Conservation (phyloP, 2,329 filamentous ascomycete species). For the Verticillium isaacii region DNA sequence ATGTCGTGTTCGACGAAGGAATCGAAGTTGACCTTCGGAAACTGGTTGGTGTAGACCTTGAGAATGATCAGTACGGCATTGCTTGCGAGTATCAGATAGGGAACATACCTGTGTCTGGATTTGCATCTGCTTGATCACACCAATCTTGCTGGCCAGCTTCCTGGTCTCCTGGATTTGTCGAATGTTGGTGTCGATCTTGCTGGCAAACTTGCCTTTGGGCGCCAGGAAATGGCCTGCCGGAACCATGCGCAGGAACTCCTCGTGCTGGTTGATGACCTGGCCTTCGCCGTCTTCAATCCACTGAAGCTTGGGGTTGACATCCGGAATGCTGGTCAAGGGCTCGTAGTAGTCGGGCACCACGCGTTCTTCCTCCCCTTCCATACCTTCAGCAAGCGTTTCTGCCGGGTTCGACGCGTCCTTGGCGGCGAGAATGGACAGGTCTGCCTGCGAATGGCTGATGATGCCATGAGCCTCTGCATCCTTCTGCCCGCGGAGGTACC, state of each 20-base stretch:
- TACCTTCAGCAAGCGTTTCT: conserved; percentile 89
- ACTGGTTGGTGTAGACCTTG: conserved; percentile 95
- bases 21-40: conserved; percentile 90
- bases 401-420: conserved; percentile 45
- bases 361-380: conserved; percentile 80
- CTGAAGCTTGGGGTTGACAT: conserved; percentile 69
- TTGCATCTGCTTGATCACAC: conserved; percentile 99
- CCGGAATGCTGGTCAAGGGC: conserved; percentile 76
- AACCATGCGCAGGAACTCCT: conserved; percentile 76
- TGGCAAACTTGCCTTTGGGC: conserved; percentile 67
- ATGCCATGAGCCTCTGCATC: conserved; percentile 53
- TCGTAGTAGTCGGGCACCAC: conserved; percentile 95
- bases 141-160: conserved; percentile 93
- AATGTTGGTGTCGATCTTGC: conserved; percentile 86
- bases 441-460: conserved; percentile 26
- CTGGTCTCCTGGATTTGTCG: conserved; percentile 94
- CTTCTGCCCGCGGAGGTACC: conserved; percentile 76
- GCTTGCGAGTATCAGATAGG: not conserved
- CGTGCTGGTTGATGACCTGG: conserved; percentile 80
- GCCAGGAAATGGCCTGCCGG: conserved; percentile 71
- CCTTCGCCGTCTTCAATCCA: conserved; percentile 92
- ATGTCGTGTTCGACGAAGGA: conserved; percentile 85
- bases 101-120: conserved; percentile 80
- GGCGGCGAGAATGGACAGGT: conserved; percentile 43
- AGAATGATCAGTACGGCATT: not conserved